Base-by-base conservation (phyloP, 1,284 basidiomycete species). In the Macrocystidia cucumis region DNA sequence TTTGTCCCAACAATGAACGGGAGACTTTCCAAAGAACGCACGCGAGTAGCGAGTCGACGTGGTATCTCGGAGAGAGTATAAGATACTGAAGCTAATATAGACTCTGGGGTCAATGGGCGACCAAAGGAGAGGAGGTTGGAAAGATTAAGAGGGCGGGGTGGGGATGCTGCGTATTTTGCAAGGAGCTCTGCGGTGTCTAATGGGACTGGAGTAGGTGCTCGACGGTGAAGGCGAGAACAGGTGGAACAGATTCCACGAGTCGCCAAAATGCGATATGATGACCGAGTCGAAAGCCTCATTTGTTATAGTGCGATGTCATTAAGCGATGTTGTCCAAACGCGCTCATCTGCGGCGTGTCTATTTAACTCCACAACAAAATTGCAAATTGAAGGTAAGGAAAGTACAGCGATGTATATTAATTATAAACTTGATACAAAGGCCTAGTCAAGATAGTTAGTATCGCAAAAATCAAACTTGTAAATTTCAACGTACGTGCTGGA, bases 1-100 rank as follows among this genome's bases (percentile, higher is more conserved):
- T 95, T 93, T 41, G 85, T 88, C 11, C 87, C 90, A 24, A 92
- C 90, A 34, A 95, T 91, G 58, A 83, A 89, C 1, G 85, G 85
- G 11, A 89, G 66, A 2, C 66, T 61, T 51, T 88, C 83, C 34
- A 89, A 62, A 16, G 76, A 76, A 24, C 72, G 70, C 22, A 84
- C 78, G 13, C 85, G 76, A 43, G 70, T 74, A 1, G 81, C 82
- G 23, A 89, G 68, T 33, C 84, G 65, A 19, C 78, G 68, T 12
- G 85, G 86, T 14, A 89, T 76, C 52, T 89, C 85, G 5, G 73
- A 66, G 9, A 84, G 65, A 0, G 75, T 76, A 56, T 82, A 83
- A 2, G 68, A 65, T 5, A 79, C 82, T 11, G 84, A 88, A 8
- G 67, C 63, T 2, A 88, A 58, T 2, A 87, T 63, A 13, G 84